These are phyloP conservation scores for Proliferodiscus dingleyae DNA, from an alignment of 2,329 filamentous ascomycete species.

Conservation along the genomic window DNA sequence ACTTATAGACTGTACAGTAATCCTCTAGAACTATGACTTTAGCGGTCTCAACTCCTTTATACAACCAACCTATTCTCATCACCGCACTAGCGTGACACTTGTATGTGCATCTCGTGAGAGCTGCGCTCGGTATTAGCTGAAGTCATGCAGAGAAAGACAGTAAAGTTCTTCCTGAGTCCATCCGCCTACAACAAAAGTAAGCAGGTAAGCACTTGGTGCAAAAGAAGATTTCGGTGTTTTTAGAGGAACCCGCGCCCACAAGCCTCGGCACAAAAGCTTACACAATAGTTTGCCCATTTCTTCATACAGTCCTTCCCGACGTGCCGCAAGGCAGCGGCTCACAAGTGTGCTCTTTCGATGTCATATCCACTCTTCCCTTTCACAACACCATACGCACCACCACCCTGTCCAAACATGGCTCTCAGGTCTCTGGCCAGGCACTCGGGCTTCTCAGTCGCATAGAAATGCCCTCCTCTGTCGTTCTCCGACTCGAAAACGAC, in stretches of 20 bases:
- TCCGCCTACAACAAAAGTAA: background rate
- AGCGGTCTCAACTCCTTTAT: background rate
- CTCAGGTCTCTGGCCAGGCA: slow-evolving; percentile 48
- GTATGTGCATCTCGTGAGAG: too few species aligned
- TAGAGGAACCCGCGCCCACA: background rate
- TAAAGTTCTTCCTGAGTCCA: too few species aligned
- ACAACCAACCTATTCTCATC: background rate
- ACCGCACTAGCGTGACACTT: background rate
- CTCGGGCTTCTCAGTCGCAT: slow-evolving; percentile 53
- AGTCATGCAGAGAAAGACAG: too few species aligned
- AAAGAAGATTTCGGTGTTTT: background rate
- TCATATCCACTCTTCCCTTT: slow-evolving; percentile 28
- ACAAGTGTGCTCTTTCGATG: slow-evolving; percentile 16
- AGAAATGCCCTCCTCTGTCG: slow-evolving; percentile 49
- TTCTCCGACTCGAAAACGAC: slow-evolving; percentile 50
- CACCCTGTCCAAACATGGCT: slow-evolving; percentile 52
- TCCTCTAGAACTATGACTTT: background rate
- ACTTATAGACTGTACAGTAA: slow-evolving; percentile 6
- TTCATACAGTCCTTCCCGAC: too few species aligned
- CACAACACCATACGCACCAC: slow-evolving; percentile 37
- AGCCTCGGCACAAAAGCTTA: too few species aligned
- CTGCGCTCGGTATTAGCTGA: too few species aligned
- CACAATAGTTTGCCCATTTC: too few species aligned
- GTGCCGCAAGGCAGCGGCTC: too few species aligned
- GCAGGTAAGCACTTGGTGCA: background rate